phyloP scores from a whole-genome alignment of 31 red algal genomes.

The Bonnemaisonia californica region DNA sequence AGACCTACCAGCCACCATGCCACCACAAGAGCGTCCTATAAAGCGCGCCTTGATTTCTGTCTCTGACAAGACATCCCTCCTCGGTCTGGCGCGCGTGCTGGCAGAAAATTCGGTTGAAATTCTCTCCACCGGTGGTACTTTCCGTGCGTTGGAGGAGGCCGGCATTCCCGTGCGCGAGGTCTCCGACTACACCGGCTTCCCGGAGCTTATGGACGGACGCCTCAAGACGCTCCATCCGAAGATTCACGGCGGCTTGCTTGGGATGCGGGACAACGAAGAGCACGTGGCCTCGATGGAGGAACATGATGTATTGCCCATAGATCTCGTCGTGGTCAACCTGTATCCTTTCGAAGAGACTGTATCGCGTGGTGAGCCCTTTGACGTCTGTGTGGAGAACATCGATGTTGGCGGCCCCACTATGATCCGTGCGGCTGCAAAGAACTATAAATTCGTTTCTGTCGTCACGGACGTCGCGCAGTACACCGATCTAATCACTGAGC shows the following conservation, averaged over 20 bases:
- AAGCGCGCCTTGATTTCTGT: slow-evolving; percentile 89
- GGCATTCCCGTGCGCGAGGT: slow-evolving; percentile 84
- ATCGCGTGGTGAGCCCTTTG: slow-evolving; percentile 54
- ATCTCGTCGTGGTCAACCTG: slow-evolving; percentile 94
- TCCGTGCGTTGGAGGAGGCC: slow-evolving; percentile 42
- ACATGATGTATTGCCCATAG: slow-evolving; percentile 77
- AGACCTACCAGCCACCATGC: neutral
- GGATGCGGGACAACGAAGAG: slow-evolving; percentile 51
- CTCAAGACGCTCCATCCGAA: slow-evolving; percentile 94
- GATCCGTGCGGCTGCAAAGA: slow-evolving; percentile 95
- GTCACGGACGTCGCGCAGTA: slow-evolving; percentile 91
- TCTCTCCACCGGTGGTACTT: slow-evolving; percentile 92
- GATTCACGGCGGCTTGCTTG: slow-evolving; percentile 90
- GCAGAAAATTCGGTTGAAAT: slow-evolving; percentile 81
- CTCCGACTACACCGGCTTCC: slow-evolving; percentile 87
- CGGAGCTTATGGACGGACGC: slow-evolving; percentile 87
- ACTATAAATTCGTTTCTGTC: slow-evolving; percentile 83
- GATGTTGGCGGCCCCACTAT: slow-evolving; percentile 96
- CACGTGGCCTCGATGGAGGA: slow-evolving; percentile 61
- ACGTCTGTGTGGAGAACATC: slow-evolving; percentile 86
- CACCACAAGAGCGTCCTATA: slow-evolving; percentile 35
- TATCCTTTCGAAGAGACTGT: slow-evolving; percentile 94
- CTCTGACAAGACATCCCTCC: slow-evolving; percentile 86
- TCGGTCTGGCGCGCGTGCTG: slow-evolving; percentile 70
- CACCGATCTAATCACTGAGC: slow-evolving; percentile 70